These are phyloP conservation scores for Monosporascus sp. DNA, from an alignment of 2,329 filamentous ascomycete genomes.

Conservation along the genomic window DNA sequence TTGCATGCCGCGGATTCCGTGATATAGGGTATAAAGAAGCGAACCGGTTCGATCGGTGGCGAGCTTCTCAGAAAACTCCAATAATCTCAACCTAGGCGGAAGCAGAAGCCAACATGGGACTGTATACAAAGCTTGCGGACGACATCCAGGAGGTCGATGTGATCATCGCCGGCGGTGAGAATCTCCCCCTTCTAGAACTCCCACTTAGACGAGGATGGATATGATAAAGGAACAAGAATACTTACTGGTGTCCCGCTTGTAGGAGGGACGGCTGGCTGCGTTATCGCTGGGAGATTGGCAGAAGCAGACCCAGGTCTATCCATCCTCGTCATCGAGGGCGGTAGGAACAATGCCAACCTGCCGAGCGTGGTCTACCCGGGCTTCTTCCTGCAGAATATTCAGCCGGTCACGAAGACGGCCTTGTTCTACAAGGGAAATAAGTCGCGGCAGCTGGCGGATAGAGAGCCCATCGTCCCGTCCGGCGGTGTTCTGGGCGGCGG, in stretches of 20 bases:
- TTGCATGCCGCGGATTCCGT: no score
- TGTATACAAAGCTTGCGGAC: constrained; percentile 1
- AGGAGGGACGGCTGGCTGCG: constrained; percentile 14
- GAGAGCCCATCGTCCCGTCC: constrained; percentile 31
- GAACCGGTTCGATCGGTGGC: no score
- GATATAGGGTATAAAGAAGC: no score
- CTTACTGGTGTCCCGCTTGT: background rate
- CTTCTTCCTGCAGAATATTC: constrained; percentile 41
- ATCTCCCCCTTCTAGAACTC: background rate
- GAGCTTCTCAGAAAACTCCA: no score
- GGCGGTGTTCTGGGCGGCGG: constrained; percentile 48
- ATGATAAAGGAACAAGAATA: no score
- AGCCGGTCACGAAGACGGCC: constrained; percentile 34
- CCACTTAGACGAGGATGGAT: background rate
- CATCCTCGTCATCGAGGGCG: constrained; percentile 12
- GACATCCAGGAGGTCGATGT: constrained; percentile 5
- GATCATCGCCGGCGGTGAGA: constrained; percentile 5
- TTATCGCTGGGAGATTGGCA: constrained; percentile 11
- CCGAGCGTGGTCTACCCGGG: constrained; percentile 33
- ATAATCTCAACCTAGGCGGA: background rate
- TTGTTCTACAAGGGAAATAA: constrained; percentile 39
- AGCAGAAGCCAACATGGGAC: background rate
- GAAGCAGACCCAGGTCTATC: constrained; percentile 12
- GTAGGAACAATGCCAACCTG: constrained; percentile 10
- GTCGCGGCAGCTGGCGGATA: constrained; percentile 33